phyloP scores from a whole-genome alignment of 768 basidiomycete species.

The Sporobolomyces roseus region DNA sequence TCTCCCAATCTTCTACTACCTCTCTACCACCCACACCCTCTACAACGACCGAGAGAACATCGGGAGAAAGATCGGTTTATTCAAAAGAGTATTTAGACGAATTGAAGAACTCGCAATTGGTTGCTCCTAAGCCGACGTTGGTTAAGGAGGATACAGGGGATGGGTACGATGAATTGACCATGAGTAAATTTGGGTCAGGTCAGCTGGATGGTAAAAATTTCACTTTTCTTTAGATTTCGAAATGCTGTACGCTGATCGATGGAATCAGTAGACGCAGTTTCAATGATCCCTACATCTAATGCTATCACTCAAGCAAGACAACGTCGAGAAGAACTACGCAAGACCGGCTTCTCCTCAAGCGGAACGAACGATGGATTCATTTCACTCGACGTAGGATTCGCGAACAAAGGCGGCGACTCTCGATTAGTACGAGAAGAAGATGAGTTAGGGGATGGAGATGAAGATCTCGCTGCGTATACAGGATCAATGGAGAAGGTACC shows the following conservation, averaged over 20 bases:
- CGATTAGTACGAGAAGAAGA: slow-evolving; percentile 53
- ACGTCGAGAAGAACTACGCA: slow-evolving; percentile 47
- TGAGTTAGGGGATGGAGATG: slow-evolving; percentile 49
- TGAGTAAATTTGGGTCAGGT: slow-evolving; percentile 46
- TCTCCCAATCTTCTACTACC: background rate
- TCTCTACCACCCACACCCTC: background rate
- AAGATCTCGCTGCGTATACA: slow-evolving; percentile 34
- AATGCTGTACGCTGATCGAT: too few species aligned
- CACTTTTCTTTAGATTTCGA: too few species aligned
- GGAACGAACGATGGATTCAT: slow-evolving; percentile 49
- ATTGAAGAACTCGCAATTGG: slow-evolving; percentile 48
- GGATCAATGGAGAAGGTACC: slow-evolving; percentile 13
- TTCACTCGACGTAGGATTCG: slow-evolving; percentile 47
- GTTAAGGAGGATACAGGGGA: background rate
- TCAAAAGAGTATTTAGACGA: slow-evolving; percentile 49
- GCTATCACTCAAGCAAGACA: slow-evolving; percentile 50
- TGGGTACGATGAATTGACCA: slow-evolving; percentile 42
- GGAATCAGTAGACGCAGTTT: background rate
- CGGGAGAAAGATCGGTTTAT: slow-evolving; percentile 41
- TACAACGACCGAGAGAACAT: background rate
- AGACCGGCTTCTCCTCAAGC: slow-evolving; percentile 16
- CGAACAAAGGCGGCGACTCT: slow-evolving; percentile 50
- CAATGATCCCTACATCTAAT: slow-evolving; percentile 48
- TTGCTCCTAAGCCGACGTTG: slow-evolving; percentile 36
- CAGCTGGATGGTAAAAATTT: too few species aligned